Evolutionary conservation across 495 filamentous ascomycete genomes (phyloP), one percentile per base, ranked within the genome.

Genomic region (Penicillium malachiteum): DNA sequence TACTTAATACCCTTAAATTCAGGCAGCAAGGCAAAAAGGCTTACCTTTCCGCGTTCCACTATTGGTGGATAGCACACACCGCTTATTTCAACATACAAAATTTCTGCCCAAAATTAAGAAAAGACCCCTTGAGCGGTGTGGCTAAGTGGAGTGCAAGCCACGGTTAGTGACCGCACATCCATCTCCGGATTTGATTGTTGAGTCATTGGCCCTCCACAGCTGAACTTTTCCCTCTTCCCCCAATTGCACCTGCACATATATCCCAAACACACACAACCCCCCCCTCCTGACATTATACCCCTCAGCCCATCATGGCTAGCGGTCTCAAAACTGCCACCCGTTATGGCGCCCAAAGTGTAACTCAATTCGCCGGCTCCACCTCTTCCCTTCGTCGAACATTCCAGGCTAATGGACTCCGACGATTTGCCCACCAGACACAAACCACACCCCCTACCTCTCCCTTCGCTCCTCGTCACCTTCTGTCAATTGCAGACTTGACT

Each of bases 401-500:
- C 53, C 66, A 66, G 54, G 64, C 60, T 67, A 66, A 66, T 62
- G 60, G 64, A 57, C 56, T 73, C 46, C 70, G 71, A 58, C 72
- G 60, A 57, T 74, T 73, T 66, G 68, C 67, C 55, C 65, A 69
- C 48, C 68, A 70, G 59, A 65, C 66, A 54, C 53, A 59, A 43
- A 68, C 65, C 32, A 61, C 68, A 50, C 72, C 70, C 32, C 50
- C 65, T n/a, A 71, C 73, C 51, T 78, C 77, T 7, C 78, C 76
- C 8, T 81, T 78, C 54, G 74, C 78, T 14, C 89, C 87, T 45
- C 85, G 90, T 30, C 94, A 97, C 78, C 80, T 98, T 30, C 84
- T 97, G 63, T 92, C 91, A 42, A 94, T 96, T 64, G 85, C 85
- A 41, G 92, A 98, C 66, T 81, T 97, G 52, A 86, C 85, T 3